Evolutionary conservation across 2,329 filamentous ascomycete genomes (phyloP), one percentile per base, ranked within the genome.

Genomic region (Colletotrichum somersetense): DNA sequence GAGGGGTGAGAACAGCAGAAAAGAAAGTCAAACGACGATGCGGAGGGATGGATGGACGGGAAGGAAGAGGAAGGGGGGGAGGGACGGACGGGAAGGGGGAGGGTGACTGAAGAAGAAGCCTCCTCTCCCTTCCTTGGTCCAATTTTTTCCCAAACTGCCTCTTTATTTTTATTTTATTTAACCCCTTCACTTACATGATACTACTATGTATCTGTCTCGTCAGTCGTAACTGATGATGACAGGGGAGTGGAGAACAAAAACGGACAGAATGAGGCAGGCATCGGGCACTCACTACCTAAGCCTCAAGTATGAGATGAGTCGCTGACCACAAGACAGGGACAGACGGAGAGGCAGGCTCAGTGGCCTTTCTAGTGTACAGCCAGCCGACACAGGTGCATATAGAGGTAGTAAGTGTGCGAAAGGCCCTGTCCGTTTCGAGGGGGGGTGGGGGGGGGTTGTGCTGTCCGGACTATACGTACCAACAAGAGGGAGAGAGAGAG

Each of bases 211-310:
- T 48, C 40, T 10, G 30, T 40, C 55, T 16, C 35, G 40, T 33
- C 20, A 62, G n/a, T 48, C 42, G 56, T 18, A 30, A 48, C 14
- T 16, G 20, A 33, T 46, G 33, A 14, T 46, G 40, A 48, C 50
- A 63, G 33, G 61, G 30, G 50, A 50, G 52, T 62, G 12, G 35
- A 14, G 16, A 48, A 20, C 23, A 53, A 50, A 57, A 40, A 50
- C 23, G 52, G 61, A 69, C 61, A 65, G 52, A 65, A 58, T 23
- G 20, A n/a, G 33, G 40, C 11, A 35, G 42, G 59, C 33, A 52
- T 52, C 5, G 59, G 52, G 11, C 33, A 61, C 62, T 30, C 30
- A 30, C 30, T 30, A 30, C 30, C 30, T 42, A 38, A 35, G 50
- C 33, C 52, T 23, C 52, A 23, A 23, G 56, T 52, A 52, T 33